Evolutionary conservation across 2,329 filamentous ascomycete genomes (phyloP).

Genomic region (Alternaria triticina): DNA sequence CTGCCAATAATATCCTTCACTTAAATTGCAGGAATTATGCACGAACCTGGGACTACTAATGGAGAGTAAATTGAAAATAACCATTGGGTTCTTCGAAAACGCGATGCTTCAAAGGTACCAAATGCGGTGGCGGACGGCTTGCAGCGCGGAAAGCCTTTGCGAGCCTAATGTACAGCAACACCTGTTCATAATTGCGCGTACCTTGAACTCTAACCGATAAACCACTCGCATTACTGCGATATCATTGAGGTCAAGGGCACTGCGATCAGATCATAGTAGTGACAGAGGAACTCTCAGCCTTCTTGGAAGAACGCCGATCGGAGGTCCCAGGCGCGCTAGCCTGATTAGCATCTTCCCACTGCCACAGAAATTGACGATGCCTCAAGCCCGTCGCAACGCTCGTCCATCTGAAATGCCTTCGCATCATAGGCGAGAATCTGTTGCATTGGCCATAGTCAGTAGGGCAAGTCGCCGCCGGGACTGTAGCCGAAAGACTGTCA

Average conservation of each 20-base stretch:
- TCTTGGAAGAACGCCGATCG: no score
- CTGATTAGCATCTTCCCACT: background rate
- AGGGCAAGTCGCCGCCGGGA: background rate
- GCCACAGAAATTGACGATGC: background rate
- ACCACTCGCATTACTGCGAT: background rate
- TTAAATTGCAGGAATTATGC: background rate
- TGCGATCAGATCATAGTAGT: background rate
- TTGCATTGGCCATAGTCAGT: rapidly evolving
- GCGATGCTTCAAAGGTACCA: background rate
- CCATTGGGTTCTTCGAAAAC: no score
- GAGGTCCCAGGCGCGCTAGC: background rate
- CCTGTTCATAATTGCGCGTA: no score
- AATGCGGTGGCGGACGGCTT: background rate
- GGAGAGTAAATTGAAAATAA: no score
- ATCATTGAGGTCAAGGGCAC: background rate
- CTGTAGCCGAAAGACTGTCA: background rate
- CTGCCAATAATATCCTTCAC: rapidly evolving
- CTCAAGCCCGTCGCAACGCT: background rate
- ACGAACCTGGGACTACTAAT: no score
- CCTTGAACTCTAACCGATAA: no score
- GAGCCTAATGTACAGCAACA: background rate
- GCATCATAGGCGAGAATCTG: background rate
- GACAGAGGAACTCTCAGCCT: background rate
- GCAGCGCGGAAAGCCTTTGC: background rate
- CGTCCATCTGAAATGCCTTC: background rate